Evolutionary conservation across 495 filamentous ascomycete species (phyloP), one percentile per base, ranked within the genome.

Genomic region (Aspergillus baeticus): DNA sequence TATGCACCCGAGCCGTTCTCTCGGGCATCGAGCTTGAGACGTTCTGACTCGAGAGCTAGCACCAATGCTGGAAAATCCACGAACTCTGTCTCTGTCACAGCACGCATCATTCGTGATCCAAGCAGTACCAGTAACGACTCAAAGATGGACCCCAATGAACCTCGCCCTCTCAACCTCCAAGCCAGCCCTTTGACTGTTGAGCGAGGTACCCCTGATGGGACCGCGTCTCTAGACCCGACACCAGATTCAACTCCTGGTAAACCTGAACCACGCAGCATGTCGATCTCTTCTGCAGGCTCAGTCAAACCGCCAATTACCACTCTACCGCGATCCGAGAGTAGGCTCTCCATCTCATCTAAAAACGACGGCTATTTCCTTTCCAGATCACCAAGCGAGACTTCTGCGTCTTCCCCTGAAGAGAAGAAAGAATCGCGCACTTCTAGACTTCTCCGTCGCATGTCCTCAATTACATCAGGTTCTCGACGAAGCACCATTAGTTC

Each of bases 391-490:
- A 75, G 71, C 46, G 73, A 77, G 35, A 58, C 64, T 5, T 69
- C 69, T 5, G 49, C 37, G 15, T 64, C 66, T n/a, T 70, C 67
- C 22, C 59, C 69, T n/a, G 79, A 83, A 23, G 84, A 86, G 10
- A 89, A 88, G 77, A 87, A 82, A 59, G 76, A 82, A 63, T 81
- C 87, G 66, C 76, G 85, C 43, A 77, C 88, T 31, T 87, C 84
- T 54, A 86, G 91, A 21, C 80, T 96, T 37, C 85, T 96, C 66
- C 86, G 89, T 39, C 86, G 90, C 15, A 86, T 96, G 75, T 91
- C 88, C 31, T 86, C 82, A 49, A 78, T 92, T 14, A 83, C 79
- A 29, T 76, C 82, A 0, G 76, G 70, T 50, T 80, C 82, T 20
- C 83, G 86, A 42, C 87, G 87, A 66, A 86, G 77, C 63, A 63